These are phyloP conservation scores for Ophiosphaerella narmari DNA, from an alignment of 2,329 filamentous ascomycete species.

Conservation along the genomic window DNA sequence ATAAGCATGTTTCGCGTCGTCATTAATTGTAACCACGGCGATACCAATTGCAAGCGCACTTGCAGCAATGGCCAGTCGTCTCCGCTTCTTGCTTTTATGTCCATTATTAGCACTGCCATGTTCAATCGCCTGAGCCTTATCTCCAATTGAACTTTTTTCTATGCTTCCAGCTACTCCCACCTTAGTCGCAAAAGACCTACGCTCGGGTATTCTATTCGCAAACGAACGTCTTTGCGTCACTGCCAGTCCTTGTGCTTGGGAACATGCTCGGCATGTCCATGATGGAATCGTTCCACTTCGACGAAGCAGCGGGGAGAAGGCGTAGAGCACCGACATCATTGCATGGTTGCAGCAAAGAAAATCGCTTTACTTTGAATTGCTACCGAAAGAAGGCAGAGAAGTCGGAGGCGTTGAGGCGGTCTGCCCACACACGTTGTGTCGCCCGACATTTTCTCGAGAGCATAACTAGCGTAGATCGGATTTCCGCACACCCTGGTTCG, in stretches of 20 bases:
- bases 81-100: constrained; percentile 29
- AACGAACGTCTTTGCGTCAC: constrained; percentile 18
- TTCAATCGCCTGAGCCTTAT: neutral
- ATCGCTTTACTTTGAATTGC: neutral
- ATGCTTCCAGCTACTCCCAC: constrained; percentile 4
- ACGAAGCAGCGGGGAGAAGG: constrained; percentile 31
- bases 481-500: constrained; percentile 3
- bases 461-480: neutral
- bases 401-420: neutral
- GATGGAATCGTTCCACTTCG: constrained; percentile 20
- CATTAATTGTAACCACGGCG: constrained; percentile 56
- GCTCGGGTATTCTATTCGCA: constrained; percentile 1
- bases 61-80: constrained; percentile 32
- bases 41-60: constrained; percentile 44
- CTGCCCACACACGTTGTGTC: neutral
- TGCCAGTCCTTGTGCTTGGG: constrained; percentile 28
- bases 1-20: constrained; percentile 76
- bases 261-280: constrained; percentile 45
- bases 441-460: constrained; percentile 5
- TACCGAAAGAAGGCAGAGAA: neutral
- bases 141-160: constrained; percentile 8
- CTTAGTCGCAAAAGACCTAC: constrained; percentile 18
- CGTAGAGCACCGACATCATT: constrained; percentile 37
- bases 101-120: neutral
- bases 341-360: constrained; percentile 18